Base-by-base conservation (phyloP, 1,139 yeast genomes). In the Meyerozyma elateridarum region DNA sequence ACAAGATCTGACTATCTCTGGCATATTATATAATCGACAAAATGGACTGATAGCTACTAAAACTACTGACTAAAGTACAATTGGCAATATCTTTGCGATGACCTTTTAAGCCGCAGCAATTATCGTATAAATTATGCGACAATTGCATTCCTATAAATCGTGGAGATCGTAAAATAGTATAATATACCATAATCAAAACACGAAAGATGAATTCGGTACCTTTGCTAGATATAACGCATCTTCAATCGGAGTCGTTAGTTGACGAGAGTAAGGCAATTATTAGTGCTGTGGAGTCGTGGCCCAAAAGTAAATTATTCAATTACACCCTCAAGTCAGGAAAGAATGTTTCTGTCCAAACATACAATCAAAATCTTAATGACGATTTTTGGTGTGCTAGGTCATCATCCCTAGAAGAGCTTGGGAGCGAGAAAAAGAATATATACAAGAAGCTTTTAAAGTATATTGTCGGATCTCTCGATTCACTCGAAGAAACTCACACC, bases 341-440 rank as follows among this genome's bases (percentile, higher is more conserved):
- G 17, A 12, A 19, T 16, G 20, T 24, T 14, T n/a, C 24, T 9
- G 33, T 38, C 4, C 25, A 18, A 8, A 50, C 52, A 5, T 48
- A 35, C 32, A 42, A 45, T 28, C 35, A 36, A 25, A 36, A 36
- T 12, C 37, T 51, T 30, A 48, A 48, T 29, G 41, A 38, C 15
- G 48, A 39, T 16, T 36, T 39, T n/a, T 52, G 58, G 58, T 41
- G 37, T 34, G 54, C 55, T 9, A 36, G 58, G 19, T 35, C 36
- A n/a, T 41, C 46, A 20, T 43, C 46, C 26, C 45, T 52, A 22
- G 16, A 34, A 13, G 48, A 41, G 31, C 39, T 46, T 14, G 43
- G 41, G n/a, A 40, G 37, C 25, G 39, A 14, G 8, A 14, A 15
- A 18, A 15, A 14, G n/a, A 8, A 14, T 11, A 18, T 24, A 15